phyloP scores from a whole-genome alignment of 2,329 filamentous ascomycete species.

The Pseudogymnoascus sp. region DNA sequence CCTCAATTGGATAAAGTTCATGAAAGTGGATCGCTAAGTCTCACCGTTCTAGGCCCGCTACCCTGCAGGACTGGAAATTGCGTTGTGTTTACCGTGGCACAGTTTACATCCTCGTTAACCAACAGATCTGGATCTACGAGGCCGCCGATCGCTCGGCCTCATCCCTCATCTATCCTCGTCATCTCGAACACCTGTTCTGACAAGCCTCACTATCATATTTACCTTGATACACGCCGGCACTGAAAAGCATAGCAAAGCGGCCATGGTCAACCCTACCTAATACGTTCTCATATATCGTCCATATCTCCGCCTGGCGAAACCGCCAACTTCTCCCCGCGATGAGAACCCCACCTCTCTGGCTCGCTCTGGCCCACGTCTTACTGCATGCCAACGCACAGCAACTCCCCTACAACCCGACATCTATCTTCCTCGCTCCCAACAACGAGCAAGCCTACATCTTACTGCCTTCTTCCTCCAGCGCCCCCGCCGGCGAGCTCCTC shows the following conservation, averaged over 20 bases:
- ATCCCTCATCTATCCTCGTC: conserved; percentile 1
- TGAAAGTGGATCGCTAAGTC: neutral
- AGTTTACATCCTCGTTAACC: conserved; percentile 1
- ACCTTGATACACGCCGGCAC: neutral
- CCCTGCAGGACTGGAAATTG: neutral
- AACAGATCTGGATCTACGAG: conserved; percentile 7
- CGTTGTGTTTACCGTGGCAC: neutral
- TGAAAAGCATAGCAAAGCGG: neutral
- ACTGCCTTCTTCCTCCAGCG: conserved; percentile 35
- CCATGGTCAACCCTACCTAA: neutral
- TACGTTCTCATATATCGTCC: neutral
- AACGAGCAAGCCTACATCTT: conserved; percentile 63
- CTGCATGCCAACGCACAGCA: conserved; percentile 31
- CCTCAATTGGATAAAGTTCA: neutral
- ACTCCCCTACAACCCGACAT: conserved; percentile 73
- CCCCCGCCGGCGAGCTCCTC: conserved; percentile 42
- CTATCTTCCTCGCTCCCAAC: conserved; percentile 52
- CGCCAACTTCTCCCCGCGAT: neutral
- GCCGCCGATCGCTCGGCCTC: conserved; percentile 4
- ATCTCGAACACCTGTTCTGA: neutral
- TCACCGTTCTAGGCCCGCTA: neutral
- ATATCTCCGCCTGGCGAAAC: neutral
- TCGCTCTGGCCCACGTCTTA: neutral
- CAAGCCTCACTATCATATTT: neutral
- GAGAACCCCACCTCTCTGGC: neutral